phyloP scores from a whole-genome alignment of 768 basidiomycete species.

The Saitozyma podzolica region DNA sequence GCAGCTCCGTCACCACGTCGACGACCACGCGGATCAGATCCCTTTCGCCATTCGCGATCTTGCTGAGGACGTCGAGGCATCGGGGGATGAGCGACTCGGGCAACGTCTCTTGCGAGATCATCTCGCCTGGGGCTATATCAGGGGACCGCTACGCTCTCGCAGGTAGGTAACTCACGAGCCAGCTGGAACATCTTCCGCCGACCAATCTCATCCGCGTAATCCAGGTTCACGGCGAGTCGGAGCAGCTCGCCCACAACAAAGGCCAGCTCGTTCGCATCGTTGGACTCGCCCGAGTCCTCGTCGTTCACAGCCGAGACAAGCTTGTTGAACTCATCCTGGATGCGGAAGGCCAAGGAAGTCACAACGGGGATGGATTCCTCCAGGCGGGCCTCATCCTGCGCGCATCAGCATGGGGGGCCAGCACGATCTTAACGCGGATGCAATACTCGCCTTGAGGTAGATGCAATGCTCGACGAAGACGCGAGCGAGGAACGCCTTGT shows the following conservation, averaged over 20 bases:
- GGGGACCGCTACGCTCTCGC: not conserved
- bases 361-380: conserved; percentile 79
- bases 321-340: conserved; percentile 70
- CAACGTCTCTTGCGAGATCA: conserved; percentile 71
- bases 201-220: conserved; percentile 91
- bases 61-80: conserved; percentile 79
- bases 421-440: not conserved
- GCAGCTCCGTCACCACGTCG: conserved; percentile 78
- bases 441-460: conserved; percentile 53
- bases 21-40: conserved; percentile 87
- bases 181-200: conserved; percentile 82
- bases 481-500: conserved; percentile 76
- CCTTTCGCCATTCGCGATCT: conserved; percentile 69
- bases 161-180: conserved; percentile 63
- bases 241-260: conserved; percentile 80
- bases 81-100: conserved; percentile 69
- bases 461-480: conserved; percentile 78
- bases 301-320: conserved; percentile 54
- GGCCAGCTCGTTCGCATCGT: conserved; percentile 55
- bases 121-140: conserved; percentile 61
- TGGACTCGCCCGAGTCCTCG: conserved; percentile 18
- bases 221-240: conserved; percentile 71
- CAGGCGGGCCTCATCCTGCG: conserved; percentile 61
- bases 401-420: conserved; percentile 1
- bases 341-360: conserved; percentile 72